Conservation (phyloP, 2,329 filamentous ascomycete species). For the Fusarium poae region DNA sequence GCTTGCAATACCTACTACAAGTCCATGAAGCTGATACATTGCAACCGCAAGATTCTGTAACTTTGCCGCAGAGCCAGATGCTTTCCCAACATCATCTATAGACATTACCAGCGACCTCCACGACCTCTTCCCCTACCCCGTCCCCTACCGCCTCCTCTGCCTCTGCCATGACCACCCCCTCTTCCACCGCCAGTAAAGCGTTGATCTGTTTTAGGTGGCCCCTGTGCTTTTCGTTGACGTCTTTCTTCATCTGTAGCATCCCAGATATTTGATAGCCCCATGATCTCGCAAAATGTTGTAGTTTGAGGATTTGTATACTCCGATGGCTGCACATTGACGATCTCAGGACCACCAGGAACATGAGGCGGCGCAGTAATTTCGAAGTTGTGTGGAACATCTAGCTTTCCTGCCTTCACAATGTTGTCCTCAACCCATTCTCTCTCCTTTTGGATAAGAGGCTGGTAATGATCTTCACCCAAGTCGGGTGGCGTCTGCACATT, state of each 20-base stretch:
- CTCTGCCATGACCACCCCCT: conserved; percentile 54
- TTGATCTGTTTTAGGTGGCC: conserved; percentile 63
- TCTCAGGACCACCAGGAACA: conserved; percentile 67
- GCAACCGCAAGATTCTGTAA: background rate
- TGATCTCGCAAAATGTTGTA: conserved; percentile 79
- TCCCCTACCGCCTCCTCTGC: conserved; percentile 53
- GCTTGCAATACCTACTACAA: background rate
- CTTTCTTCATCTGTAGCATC: conserved; percentile 79
- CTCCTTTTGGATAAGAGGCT: conserved; percentile 75
- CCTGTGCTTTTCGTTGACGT: conserved; percentile 66
- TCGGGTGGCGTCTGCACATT: conserved; percentile 67
- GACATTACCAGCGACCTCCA: conserved; percentile 40
- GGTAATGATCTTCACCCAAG: conserved; percentile 77
- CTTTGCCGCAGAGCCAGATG: background rate
- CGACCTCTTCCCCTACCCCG: conserved; percentile 46
- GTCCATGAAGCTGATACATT: background rate
- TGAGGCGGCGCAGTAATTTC: conserved; percentile 79
- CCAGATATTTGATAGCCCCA: conserved; percentile 83
- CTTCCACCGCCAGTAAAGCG: conserved; percentile 55
- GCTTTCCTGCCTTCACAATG: conserved; percentile 70
- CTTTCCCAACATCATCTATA: background rate
- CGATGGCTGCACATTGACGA: conserved; percentile 72
- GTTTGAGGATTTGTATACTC: conserved; percentile 94
- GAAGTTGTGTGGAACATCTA: conserved; percentile 85
- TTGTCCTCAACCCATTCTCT: conserved; percentile 85